Evolutionary conservation across 2,329 filamentous ascomycete genomes (phyloP).

Genomic region (Lachnellula occidentalis): DNA sequence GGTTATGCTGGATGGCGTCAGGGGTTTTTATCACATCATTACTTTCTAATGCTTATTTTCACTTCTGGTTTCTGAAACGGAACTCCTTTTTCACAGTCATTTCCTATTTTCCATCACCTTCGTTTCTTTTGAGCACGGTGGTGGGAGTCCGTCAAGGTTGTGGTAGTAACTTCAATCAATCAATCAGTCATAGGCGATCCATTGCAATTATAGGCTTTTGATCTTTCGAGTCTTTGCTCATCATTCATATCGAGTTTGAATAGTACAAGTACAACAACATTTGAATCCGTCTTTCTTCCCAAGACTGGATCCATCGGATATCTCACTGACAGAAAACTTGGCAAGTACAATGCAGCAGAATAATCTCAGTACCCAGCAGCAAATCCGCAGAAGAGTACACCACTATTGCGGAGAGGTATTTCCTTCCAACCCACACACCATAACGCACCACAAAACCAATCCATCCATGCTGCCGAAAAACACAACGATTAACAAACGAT

Average conservation of each 20-base stretch:
- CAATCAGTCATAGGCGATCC: too few relatives aligned
- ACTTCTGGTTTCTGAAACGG: neutral
- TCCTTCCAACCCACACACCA: slow-evolving; percentile 7
- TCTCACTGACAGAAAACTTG: slow-evolving; percentile 5
- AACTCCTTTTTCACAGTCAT: neutral
- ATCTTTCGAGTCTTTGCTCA: neutral
- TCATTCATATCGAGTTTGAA: slow-evolving; percentile 2
- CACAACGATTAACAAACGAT: neutral
- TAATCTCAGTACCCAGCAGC: neutral
- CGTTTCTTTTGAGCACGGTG: too few relatives aligned
- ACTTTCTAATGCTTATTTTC: neutral
- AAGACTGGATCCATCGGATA: slow-evolving; percentile 16
- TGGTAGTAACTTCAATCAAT: too few relatives aligned
- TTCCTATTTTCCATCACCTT: neutral
- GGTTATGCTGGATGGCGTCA: slow-evolving; percentile 8
- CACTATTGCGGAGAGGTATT: slow-evolving; percentile 15
- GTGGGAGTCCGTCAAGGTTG: too few relatives aligned
- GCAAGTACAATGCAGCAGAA: neutral
- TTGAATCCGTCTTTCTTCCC: slow-evolving; percentile 6
- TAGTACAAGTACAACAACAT: slow-evolving; percentile 20
- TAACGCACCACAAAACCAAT: neutral
- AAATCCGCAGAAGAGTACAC: slow-evolving; percentile 1
- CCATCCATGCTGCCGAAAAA: slow-evolving; percentile 1
- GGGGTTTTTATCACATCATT: too few relatives aligned
- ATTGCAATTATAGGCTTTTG: too few relatives aligned